Evolutionary conservation across 257 asterid genomes (phyloP).

Genomic region (Nicotiana tomentosiformis): DNA sequence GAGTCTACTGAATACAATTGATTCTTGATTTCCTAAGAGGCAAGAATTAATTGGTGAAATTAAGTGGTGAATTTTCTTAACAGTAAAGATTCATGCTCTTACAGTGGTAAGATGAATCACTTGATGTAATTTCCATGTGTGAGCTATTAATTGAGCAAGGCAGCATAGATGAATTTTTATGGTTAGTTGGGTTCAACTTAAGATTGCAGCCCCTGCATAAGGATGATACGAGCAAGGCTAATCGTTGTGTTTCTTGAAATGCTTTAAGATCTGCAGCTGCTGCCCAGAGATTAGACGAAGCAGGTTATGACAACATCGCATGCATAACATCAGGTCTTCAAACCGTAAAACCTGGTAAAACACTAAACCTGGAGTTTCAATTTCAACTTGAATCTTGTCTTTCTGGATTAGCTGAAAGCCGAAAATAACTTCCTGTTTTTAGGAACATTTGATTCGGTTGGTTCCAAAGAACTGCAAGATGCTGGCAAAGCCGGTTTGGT

Average conservation of each 20-base stretch:
- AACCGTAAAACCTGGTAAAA: slow-evolving; percentile 63
- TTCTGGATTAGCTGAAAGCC: background rate
- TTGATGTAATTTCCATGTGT: too few species aligned
- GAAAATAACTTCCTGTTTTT: slow-evolving; percentile 5
- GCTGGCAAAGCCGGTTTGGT: slow-evolving; percentile 96
- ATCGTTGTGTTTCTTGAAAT: background rate
- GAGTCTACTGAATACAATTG: background rate
- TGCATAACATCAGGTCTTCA: slow-evolving; percentile 93
- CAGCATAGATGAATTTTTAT: too few species aligned
- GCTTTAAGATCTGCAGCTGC: slow-evolving; percentile 75
- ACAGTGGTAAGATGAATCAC: background rate
- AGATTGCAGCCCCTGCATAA: too few species aligned
- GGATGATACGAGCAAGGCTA: too few species aligned
- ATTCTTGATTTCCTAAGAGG: background rate
- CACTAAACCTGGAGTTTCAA: background rate
- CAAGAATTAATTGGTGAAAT: background rate
- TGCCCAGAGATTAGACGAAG: slow-evolving; percentile 57
- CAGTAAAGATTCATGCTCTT: background rate
- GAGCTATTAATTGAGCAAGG: too few species aligned
- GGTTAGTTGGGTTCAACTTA: too few species aligned
- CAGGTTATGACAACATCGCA: slow-evolving; percentile 68
- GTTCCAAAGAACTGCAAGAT: slow-evolving; percentile 81
- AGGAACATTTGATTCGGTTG: slow-evolving; percentile 80
- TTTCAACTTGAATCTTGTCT: background rate
- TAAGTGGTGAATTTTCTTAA: background rate